phyloP scores from a whole-genome alignment of 306 rosid genomes.

The Astragalus glycyphyllos region DNA sequence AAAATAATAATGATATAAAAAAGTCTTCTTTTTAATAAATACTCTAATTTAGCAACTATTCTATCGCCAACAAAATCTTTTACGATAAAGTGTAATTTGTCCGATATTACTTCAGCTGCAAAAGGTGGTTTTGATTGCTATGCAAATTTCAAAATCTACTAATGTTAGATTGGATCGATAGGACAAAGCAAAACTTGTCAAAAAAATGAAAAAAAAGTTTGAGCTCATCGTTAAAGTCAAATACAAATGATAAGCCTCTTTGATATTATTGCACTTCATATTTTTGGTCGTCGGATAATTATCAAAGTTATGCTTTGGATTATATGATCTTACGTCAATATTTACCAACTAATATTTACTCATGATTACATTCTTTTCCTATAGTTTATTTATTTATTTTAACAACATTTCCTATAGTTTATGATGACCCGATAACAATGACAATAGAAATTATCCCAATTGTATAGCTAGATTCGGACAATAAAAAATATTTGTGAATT shows the following conservation, averaged over 20 bases:
- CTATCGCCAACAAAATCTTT: neutral
- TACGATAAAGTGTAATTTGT: constrained; percentile 19
- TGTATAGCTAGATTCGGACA: neutral
- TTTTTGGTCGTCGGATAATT: constrained; percentile 38
- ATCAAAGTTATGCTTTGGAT: constrained; percentile 38
- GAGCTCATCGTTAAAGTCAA: constrained; percentile 50
- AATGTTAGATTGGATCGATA: constrained; percentile 40
- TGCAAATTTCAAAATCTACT: constrained; percentile 40
- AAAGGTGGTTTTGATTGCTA: constrained; percentile 48
- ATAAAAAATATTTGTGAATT: too few relatives aligned
- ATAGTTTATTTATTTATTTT: too few relatives aligned
- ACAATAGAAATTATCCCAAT: constrained; percentile 6
- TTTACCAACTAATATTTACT: constrained; percentile 13
- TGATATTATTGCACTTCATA: constrained; percentile 43
- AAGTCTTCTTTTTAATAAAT: too few relatives aligned
- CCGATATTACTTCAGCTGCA: constrained; percentile 37
- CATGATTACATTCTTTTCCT: constrained; percentile 16
- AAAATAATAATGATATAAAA: too few relatives aligned
- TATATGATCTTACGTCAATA: constrained; percentile 33
- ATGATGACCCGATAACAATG: constrained; percentile 10
- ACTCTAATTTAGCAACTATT: too few relatives aligned
- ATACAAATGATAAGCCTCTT: constrained; percentile 48
- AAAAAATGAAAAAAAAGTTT: constrained; percentile 34
- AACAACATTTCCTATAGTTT: too few relatives aligned
- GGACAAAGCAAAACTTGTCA: constrained; percentile 39